These are phyloP conservation scores for Beta corolliflora DNA, from an alignment of 179 eudicot species.

Conservation along the genomic window DNA sequence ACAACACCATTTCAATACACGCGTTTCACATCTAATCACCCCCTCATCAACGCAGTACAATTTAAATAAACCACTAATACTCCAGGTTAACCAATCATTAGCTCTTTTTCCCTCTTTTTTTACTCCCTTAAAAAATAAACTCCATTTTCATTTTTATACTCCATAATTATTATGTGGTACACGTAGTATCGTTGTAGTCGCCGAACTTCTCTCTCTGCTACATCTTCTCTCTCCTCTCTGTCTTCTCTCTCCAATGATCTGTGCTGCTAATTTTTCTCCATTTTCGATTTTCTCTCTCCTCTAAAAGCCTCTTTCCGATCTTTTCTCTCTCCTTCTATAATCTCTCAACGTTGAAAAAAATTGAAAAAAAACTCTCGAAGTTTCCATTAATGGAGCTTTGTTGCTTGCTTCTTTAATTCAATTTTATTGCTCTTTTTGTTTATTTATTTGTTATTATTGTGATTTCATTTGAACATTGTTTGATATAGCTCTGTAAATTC, in stretches of 20 bases:
- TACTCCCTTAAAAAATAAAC: background rate
- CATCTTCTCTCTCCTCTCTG: background rate
- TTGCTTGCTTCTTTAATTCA: background rate
- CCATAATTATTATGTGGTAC: slow-evolving; percentile 21
- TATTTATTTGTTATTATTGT: background rate
- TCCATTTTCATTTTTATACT: background rate
- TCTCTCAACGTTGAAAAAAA: too few species aligned
- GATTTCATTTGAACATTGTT: slow-evolving; percentile 10
- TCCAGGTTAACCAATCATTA: background rate
- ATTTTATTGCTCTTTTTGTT: background rate
- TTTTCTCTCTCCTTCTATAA: background rate
- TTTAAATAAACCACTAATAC: background rate
- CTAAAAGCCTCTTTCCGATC: slow-evolving; percentile 29
- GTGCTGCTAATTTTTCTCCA: background rate
- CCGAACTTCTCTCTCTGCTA: slow-evolving; percentile 18
- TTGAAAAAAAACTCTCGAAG: background rate
- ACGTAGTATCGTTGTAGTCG: slow-evolving; percentile 23
- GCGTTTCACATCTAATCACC: background rate
- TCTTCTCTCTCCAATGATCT: slow-evolving; percentile 28
- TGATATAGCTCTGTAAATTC: background rate
- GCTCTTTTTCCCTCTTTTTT: background rate
- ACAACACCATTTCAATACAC: background rate
- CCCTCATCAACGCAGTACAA: background rate
- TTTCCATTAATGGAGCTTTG: background rate
- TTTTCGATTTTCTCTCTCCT: slow-evolving; percentile 26